Percentiles rank a stretch among this genome's conserved stretches.
Conservation (phyloP, 805 yeast genomes). For the Suhomyces sp. region DNA sequence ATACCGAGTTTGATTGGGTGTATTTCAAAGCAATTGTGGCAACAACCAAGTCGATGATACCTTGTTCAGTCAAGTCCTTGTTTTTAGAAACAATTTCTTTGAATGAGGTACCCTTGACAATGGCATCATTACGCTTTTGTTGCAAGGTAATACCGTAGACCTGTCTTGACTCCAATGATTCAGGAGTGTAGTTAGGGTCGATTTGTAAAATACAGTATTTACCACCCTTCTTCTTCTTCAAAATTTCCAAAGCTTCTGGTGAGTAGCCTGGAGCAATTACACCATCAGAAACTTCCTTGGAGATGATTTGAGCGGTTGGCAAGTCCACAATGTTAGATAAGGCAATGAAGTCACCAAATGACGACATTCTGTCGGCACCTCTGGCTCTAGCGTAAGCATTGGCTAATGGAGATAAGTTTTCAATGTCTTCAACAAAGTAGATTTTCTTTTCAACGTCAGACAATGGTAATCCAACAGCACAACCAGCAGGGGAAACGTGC, state of each 20-base stretch:
- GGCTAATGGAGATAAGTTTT: constrained; percentile 93
- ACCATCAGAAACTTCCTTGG: constrained; percentile 97
- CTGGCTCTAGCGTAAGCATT: constrained; percentile 99
- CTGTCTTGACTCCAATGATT: constrained; percentile 79
- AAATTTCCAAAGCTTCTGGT: constrained; percentile 85
- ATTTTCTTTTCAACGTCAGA: constrained; percentile 88
- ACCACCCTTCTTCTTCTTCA: constrained; percentile 92
- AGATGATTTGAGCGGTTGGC: constrained; percentile 94
- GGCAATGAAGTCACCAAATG: constrained; percentile 98
- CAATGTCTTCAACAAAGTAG: constrained; percentile 92
- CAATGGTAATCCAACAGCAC: constrained; percentile 94
- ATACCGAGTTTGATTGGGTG: constrained; percentile 97
- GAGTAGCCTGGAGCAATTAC: constrained; percentile 97
- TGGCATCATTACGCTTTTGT: constrained; percentile 97
- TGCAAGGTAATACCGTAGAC: constrained; percentile 94
- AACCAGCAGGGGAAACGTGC: constrained; percentile 99
- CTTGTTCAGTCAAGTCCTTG: constrained; percentile 87
- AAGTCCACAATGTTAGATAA: constrained; percentile 93
- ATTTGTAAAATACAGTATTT: constrained; percentile 95
- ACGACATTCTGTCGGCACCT: constrained; percentile 99
- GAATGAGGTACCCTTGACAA: constrained; percentile 85
- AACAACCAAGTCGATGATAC: constrained; percentile 87
- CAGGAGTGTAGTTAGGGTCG: constrained; percentile 91
- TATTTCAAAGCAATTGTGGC: constrained; percentile 97
- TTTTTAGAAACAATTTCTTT: constrained; percentile 86